Evolutionary conservation across 768 basidiomycete genomes (phyloP).

Genomic region (Lactarius akahatsu): DNA sequence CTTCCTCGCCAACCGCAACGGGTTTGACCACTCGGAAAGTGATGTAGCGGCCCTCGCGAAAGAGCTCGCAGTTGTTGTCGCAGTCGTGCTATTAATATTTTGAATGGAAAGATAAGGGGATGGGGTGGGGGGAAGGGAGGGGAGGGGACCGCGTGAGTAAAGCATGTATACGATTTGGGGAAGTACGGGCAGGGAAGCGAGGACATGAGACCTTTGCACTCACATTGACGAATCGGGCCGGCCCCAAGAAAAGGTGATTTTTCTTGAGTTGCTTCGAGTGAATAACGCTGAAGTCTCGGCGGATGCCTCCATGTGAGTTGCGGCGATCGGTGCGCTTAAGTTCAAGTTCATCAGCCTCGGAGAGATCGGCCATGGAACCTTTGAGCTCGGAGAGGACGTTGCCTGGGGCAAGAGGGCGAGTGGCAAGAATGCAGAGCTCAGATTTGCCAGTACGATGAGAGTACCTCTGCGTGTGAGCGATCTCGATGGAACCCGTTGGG

Average conservation of each 20-base stretch:
- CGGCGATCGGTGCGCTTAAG: constrained; percentile 79
- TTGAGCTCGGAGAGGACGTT: constrained; percentile 82
- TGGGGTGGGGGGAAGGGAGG: constrained; percentile 4
- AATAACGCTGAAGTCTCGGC: constrained; percentile 88
- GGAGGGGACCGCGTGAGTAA: constrained; percentile 22
- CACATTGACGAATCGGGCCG: constrained; percentile 91
- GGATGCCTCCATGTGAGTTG: constrained; percentile 56
- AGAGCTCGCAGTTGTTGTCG: constrained; percentile 84
- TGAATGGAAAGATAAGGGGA: constrained; percentile 15
- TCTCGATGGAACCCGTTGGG: constrained; percentile 80
- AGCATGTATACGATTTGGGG: constrained; percentile 22
- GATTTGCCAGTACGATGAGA: constrained; percentile 86
- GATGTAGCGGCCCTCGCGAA: constrained; percentile 86
- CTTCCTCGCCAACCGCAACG: constrained; percentile 80
- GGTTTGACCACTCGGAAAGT: constrained; percentile 81
- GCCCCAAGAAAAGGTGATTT: constrained; percentile 87
- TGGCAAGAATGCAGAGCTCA: constrained; percentile 84
- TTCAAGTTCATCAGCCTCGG: constrained; percentile 82
- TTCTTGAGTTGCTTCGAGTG: constrained; percentile 91
- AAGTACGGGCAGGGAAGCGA: constrained; percentile 18
- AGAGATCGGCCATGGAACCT: constrained; percentile 86
- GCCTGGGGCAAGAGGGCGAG: constrained; percentile 64
- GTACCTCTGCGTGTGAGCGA: constrained; percentile 85
- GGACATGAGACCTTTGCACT: constrained; percentile 37
- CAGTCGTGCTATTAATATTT: constrained; percentile 70